Percentiles rank a stretch among this genome's conserved stretches.
phyloP scores from a whole-genome alignment of 495 filamentous ascomycete genomes.

The Penicillium alfredii region DNA sequence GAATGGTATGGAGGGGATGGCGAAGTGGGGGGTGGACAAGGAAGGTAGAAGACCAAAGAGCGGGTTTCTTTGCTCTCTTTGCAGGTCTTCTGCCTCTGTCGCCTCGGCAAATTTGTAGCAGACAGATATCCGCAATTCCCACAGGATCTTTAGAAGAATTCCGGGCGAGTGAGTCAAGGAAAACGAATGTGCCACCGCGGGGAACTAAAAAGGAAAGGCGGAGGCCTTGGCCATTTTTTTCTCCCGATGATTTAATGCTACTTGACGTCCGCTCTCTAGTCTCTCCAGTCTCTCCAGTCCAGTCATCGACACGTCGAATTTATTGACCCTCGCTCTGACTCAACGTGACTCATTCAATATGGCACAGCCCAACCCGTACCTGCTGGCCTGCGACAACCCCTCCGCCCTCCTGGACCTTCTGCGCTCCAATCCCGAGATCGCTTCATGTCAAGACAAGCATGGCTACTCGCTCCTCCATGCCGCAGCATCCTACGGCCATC shows the following conservation, averaged over 20 bases:
- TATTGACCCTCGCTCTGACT: no score
- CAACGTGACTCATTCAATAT: conserved; percentile 31
- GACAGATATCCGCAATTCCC: no score
- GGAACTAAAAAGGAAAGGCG: conserved; percentile 22
- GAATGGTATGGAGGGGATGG: conserved; percentile 12
- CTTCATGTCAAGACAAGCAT: conserved; percentile 66
- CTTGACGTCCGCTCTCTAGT: conserved; percentile 1
- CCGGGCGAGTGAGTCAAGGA: background rate
- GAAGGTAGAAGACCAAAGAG: no score
- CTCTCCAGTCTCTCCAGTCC: no score
- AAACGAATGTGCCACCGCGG: conserved; percentile 18
- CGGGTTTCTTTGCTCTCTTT: no score
- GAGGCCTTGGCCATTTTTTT: no score
- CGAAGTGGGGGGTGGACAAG: background rate
- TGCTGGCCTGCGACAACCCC: conserved; percentile 73
- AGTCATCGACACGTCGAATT: no score
- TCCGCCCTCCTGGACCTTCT: conserved; percentile 60
- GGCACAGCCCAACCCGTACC: conserved; percentile 62
- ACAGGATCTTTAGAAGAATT: no score
- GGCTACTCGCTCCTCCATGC: conserved; percentile 93
- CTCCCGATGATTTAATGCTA: background rate
- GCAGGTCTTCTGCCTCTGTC: no score
- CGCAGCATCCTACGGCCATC: conserved; percentile 82
- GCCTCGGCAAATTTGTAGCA: no score
- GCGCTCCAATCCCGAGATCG: conserved; percentile 57